Evolutionary conservation across 2,329 filamentous ascomycete species (phyloP), one percentile per base, ranked within the genome.

Genomic region (Coniochaeta hoffmannii): DNA sequence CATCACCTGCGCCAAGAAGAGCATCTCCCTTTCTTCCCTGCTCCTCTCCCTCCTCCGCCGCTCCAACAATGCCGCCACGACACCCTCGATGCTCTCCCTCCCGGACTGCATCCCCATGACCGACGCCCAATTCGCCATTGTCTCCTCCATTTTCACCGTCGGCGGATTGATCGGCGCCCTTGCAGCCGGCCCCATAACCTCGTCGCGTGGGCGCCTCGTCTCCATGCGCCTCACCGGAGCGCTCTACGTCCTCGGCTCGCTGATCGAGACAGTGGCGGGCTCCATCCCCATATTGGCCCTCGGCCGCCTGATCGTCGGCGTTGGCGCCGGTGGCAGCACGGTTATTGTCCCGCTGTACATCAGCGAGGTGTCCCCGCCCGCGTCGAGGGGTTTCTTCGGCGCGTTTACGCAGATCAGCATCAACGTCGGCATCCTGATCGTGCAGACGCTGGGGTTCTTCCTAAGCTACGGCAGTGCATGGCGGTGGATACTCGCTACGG

Each of bases 341-440:
- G 94, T 99, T 19, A 89, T 97, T 34, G 91, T 95, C 2, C 94
- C 94, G 0, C 82, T 99, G 19, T 99, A 96, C 75, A 90, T 99
- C 62, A 92, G 90, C 49, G 94, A 99, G 71, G 82, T 97, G 26
- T 87, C 92, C 0, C 94, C 93, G 4, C 83, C 83, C 0, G 74
- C 77, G 15, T 81, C 87, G 61, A 83, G 86, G 55, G 92, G 91
- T 5, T 83, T 96, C 59, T 97, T 96, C 66, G 84, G 84, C 12
- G 79, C 82, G 55, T 87, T 95, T 71, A 97, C 94, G 0, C 93
- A 99, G 68, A 86, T 97, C 65, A 92, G 91, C 71, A 92, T 92
- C 75, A 97, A 97, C 65, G 75, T 92, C 24, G 94, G 94, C 55
- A 97, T 99, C 54, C 73, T 99, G 44, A 73, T 84, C 26, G 87